These are phyloP conservation scores for Boletus coccyginus DNA, from an alignment of 768 basidiomycete genomes.

Conservation along the genomic window DNA sequence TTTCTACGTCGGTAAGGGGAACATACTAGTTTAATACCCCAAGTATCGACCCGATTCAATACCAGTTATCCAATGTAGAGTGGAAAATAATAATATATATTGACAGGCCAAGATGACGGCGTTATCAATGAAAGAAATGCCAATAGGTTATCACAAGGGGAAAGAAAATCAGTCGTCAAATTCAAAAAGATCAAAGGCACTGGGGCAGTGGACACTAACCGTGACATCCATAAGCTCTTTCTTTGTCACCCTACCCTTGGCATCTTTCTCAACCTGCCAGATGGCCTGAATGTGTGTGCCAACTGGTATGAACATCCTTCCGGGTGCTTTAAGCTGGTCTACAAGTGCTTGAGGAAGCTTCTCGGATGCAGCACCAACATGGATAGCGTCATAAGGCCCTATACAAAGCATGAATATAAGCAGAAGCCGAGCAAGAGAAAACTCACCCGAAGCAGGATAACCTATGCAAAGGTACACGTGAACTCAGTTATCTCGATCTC, in stretches of 20 bases:
- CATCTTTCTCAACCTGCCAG: conserved; percentile 77
- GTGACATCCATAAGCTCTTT: conserved; percentile 76
- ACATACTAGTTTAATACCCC: conserved; percentile 48
- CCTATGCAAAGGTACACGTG: conserved; percentile 24
- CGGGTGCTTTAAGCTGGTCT: conserved; percentile 72
- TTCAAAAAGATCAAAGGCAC: conserved; percentile 7
- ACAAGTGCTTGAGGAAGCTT: conserved; percentile 66
- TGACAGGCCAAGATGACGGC: background rate
- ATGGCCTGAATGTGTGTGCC: conserved; percentile 62
- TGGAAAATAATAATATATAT: background rate
- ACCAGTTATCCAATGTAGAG: background rate
- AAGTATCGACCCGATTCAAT: background rate
- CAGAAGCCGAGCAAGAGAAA: no score
- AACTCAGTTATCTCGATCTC: background rate
- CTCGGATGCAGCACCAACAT: conserved; percentile 92
- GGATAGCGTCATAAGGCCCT: conserved; percentile 82
- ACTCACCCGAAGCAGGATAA: conserved; percentile 34
- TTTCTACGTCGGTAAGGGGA: conserved; percentile 62
- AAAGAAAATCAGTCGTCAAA: conserved; percentile 10
- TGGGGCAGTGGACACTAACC: conserved; percentile 42
- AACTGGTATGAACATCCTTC: conserved; percentile 92
- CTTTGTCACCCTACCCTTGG: conserved; percentile 59
- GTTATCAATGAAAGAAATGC: background rate
- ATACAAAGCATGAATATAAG: background rate
- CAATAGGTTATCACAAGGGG: background rate